phyloP scores from a whole-genome alignment of 2,329 filamentous ascomycete species.

The Aspergillus pseudotamarii region DNA sequence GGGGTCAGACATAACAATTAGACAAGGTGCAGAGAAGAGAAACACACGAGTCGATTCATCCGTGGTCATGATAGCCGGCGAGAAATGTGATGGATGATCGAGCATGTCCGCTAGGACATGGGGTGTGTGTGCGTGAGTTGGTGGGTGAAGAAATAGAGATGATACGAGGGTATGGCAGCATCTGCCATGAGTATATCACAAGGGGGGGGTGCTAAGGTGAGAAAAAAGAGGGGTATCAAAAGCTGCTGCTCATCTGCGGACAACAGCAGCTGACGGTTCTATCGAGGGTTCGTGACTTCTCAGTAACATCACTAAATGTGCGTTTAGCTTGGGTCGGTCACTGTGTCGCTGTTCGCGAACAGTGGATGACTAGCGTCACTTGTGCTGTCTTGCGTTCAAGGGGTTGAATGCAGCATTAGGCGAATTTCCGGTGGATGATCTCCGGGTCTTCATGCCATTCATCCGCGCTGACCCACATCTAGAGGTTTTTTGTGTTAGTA shows the following conservation, averaged over 20 bases:
- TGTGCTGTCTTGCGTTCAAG: not conserved
- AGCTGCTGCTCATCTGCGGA: constrained; percentile 17
- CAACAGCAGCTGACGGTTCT: constrained; percentile 7
- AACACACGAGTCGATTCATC: not conserved
- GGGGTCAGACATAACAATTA: constrained; percentile 1
- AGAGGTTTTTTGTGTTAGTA: not conserved
- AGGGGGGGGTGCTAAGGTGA: not conserved
- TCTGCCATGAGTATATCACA: not conserved
- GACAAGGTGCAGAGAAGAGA: not conserved
- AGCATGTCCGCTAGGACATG: not conserved
- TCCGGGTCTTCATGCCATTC: constrained; percentile 99
- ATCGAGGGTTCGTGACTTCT: constrained; percentile 7
- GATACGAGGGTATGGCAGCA: not conserved
- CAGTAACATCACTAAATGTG: constrained; percentile 10
- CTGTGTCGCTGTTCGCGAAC: not conserved
- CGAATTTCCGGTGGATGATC: constrained; percentile 98
- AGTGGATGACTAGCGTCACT: not conserved
- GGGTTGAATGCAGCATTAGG: constrained; percentile 52
- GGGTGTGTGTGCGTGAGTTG: not conserved
- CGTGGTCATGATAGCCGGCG: not conserved
- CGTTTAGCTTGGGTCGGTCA: not conserved
- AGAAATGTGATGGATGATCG: not conserved
- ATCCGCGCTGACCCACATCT: constrained; percentile 99
- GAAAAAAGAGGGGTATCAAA: constrained; percentile 34
- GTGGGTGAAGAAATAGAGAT: not conserved